These are phyloP conservation scores for Dioszegia crocea DNA, from an alignment of 768 basidiomycete species.

Conservation along the genomic window DNA sequence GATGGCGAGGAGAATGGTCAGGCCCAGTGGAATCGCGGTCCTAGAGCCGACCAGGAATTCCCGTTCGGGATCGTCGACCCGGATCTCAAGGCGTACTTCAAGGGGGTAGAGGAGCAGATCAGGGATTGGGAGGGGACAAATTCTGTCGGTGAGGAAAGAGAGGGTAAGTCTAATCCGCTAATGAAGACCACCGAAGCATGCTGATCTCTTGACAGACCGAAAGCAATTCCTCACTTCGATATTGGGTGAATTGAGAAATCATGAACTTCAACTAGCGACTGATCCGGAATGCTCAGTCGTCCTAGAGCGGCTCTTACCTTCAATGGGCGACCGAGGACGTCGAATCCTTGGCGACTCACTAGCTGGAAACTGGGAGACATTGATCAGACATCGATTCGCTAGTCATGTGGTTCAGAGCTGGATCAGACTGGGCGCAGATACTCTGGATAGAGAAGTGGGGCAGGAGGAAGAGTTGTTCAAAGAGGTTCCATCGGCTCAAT, in stretches of 20 bases:
- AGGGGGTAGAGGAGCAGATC: constrained; percentile 80
- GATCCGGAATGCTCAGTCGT: constrained; percentile 91
- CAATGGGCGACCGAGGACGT: constrained; percentile 94
- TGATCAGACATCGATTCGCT: constrained; percentile 71
- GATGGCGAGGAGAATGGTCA: constrained; percentile 12
- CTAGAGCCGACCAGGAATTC: constrained; percentile 55
- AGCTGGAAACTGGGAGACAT: constrained; percentile 71
- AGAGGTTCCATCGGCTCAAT: constrained; percentile 48
- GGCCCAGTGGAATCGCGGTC: constrained; percentile 24
- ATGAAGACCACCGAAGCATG: neutral
- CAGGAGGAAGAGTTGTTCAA: constrained; percentile 17
- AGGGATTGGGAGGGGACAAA: constrained; percentile 68
- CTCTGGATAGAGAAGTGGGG: constrained; percentile 52
- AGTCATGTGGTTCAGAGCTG: constrained; percentile 94
- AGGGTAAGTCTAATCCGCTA: constrained; percentile 31
- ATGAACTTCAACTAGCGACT: constrained; percentile 84
- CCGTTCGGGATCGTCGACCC: constrained; percentile 86
- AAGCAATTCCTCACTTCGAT: constrained; percentile 76
- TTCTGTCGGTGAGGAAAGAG: constrained; percentile 52
- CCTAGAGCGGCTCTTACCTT: constrained; percentile 81
- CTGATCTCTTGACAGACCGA: constrained; percentile 55
- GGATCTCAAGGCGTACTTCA: constrained; percentile 88
- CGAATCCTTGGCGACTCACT: constrained; percentile 84
- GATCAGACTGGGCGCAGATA: constrained; percentile 55
- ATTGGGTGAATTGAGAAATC: constrained; percentile 73